Conservation (phyloP, 169 alveolate species). For the Cryptosporidium viatorum region DNA sequence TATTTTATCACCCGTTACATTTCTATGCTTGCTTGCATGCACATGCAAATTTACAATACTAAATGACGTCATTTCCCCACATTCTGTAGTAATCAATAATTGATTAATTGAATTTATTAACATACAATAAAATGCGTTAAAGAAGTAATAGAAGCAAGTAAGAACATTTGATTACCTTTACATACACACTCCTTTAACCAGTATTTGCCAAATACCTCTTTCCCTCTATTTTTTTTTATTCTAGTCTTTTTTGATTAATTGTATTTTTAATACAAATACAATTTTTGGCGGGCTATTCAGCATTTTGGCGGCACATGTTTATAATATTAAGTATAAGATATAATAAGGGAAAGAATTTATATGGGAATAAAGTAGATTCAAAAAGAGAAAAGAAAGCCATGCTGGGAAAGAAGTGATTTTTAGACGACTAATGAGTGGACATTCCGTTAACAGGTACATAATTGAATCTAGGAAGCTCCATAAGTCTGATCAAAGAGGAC, state of each 20-base stretch:
- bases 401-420: neutral
- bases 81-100: neutral
- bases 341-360: neutral
- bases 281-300: neutral
- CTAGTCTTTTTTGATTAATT: neutral
- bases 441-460: constrained; percentile 5
- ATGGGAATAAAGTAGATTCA: neutral
- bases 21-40: constrained; percentile 8
- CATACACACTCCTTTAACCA: neutral
- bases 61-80: constrained; percentile 45
- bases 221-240: too few species aligned
- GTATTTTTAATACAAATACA: too few species aligned
- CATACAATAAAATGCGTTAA: too few species aligned
- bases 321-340: neutral
- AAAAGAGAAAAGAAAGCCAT: neutral
- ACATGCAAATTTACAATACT: constrained; percentile 18
- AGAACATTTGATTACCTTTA: too few species aligned
- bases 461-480: constrained; percentile 39
- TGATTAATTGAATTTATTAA: too few species aligned
- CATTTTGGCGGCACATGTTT: neutral
- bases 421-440: constrained; percentile 10
- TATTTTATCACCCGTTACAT: neutral
- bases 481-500: constrained; percentile 62
- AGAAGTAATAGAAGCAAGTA: too few species aligned
- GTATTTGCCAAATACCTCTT: too few species aligned